phyloP scores from a whole-genome alignment of 371 early-diverging fungal genomes.

The Apophysomyces variabilis region DNA sequence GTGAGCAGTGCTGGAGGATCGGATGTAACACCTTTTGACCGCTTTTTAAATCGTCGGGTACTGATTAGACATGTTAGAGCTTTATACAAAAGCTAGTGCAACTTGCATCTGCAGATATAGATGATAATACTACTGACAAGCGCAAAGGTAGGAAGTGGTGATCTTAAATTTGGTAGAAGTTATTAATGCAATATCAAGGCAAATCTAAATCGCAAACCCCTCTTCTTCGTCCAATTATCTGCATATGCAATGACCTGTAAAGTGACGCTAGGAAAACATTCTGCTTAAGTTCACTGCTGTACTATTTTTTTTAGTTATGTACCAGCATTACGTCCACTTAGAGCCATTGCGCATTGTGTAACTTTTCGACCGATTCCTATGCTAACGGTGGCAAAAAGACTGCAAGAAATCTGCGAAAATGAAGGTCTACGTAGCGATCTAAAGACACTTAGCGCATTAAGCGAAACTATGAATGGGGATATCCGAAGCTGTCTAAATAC shows the following conservation, averaged over 20 bases:
- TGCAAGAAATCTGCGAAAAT: constrained; percentile 79
- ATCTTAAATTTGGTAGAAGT: neutral
- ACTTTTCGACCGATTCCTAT: constrained; percentile 72
- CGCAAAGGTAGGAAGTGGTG: constrained; percentile 9
- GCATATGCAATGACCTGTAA: constrained; percentile 96
- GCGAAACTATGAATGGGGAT: constrained; percentile 85
- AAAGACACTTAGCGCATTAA: constrained; percentile 74
- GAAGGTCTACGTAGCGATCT: constrained; percentile 81
- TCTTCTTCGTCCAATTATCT: constrained; percentile 92
- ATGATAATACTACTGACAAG: constrained; percentile 35
- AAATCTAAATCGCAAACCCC: constrained; percentile 39
- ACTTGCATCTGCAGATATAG: constrained; percentile 40
- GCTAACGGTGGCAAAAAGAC: constrained; percentile 72
- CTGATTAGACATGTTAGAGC: constrained; percentile 43
- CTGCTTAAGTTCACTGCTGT: neutral
- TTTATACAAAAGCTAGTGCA: constrained; percentile 77
- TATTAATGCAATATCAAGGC: constrained; percentile 14
- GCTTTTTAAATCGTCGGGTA: neutral
- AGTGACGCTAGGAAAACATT: constrained; percentile 9
- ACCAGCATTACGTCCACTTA: constrained; percentile 85
- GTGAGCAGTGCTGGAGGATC: constrained; percentile 75
- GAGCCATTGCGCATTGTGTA: constrained; percentile 74
- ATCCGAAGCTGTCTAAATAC: constrained; percentile 87
- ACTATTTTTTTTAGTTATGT: constrained; percentile 64
- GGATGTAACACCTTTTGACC: constrained; percentile 30